These are phyloP conservation scores for Fraxinus angustifolia DNA, from an alignment of 305 asterid species.

Conservation along the genomic window DNA sequence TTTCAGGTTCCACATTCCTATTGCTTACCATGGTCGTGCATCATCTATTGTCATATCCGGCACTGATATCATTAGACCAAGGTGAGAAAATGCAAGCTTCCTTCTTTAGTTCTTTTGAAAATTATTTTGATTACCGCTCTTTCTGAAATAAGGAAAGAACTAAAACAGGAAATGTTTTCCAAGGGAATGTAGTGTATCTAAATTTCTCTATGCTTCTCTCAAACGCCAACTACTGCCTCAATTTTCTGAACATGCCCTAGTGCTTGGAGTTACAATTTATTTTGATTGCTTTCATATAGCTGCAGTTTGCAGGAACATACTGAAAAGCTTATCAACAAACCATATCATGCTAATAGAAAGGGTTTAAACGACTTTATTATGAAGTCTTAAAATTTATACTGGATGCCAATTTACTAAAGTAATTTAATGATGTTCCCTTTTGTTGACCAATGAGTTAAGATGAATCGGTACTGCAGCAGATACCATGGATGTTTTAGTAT, in stretches of 20 bases:
- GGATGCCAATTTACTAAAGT: not conserved
- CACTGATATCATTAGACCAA: slow-evolving; percentile 83
- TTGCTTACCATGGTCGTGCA: slow-evolving; percentile 98
- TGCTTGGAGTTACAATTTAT: not conserved
- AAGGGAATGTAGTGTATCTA: not conserved
- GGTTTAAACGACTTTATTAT: not conserved
- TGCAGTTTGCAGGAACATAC: not conserved
- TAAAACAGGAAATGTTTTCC: not conserved
- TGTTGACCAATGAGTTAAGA: not conserved
- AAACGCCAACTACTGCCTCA: not conserved
- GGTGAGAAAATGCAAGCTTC: slow-evolving; percentile 39
- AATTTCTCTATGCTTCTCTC: not conserved
- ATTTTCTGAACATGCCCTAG: not conserved
- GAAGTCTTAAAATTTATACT: not conserved
- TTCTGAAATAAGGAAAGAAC: not conserved
- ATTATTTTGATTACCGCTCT: not conserved
- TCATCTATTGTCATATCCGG: slow-evolving; percentile 91
- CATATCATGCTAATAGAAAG: not conserved
- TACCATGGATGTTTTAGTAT: not conserved
- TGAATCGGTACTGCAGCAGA: not conserved
- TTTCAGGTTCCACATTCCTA: slow-evolving; percentile 92
- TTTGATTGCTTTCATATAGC: slow-evolving; percentile 12
- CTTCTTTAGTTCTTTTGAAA: slow-evolving; percentile 5
- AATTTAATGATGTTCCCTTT: not conserved
- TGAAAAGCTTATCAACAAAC: not conserved